Evolutionary conservation across 2,329 filamentous ascomycete species (phyloP), one percentile per base, ranked within the genome.

Genomic region (Colletotrichum coccodes): DNA sequence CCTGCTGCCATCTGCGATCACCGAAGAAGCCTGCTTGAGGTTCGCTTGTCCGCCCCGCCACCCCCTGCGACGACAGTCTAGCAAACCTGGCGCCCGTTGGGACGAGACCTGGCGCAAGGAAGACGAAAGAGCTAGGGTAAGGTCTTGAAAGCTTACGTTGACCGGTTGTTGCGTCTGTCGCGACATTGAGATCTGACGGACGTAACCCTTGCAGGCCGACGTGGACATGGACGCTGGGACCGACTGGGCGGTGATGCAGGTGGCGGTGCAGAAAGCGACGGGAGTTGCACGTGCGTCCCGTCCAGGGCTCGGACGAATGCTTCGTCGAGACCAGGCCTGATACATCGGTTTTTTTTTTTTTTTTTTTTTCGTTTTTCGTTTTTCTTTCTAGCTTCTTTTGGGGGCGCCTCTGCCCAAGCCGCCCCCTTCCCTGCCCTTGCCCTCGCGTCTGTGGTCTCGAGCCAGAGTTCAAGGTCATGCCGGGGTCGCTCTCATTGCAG

Each of bases 181-280:
- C 44, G 47, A 50, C 50, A 32, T 9, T 50, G 57, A 50, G 46
- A 60, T 50, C 57, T 60, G 57, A 60, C 32, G 14, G 44, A 50
- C 44, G 34, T n/a, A 52, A n/a, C 40, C 28, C 54, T 30, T 34
- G 54, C n/a, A 21, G 3, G 40, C 42, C 42, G 21, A 38, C 30
- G 23, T 36, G 56, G 38, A 26, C n/a, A 47, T 23, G 56, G 38
- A 32, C 56, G 23, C n/a, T 32, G 54, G 26, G 30, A 14, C 34
- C 38, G 28, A 56, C 66, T 60, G 61, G 54, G 66, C 42, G 62
- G 54, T 68, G 66, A 68, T 68, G 66, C 66, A 68, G 54, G 66
- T 68, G 66, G 66, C 66, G 61, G 66, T 65, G 66, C 66, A 42
- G n/a, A 63, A 28, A 42, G 52, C 42, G 44, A 28, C 44, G 38